Evolutionary conservation across 345 rosid species (phyloP).

Genomic region (Eucalyptus albens): DNA sequence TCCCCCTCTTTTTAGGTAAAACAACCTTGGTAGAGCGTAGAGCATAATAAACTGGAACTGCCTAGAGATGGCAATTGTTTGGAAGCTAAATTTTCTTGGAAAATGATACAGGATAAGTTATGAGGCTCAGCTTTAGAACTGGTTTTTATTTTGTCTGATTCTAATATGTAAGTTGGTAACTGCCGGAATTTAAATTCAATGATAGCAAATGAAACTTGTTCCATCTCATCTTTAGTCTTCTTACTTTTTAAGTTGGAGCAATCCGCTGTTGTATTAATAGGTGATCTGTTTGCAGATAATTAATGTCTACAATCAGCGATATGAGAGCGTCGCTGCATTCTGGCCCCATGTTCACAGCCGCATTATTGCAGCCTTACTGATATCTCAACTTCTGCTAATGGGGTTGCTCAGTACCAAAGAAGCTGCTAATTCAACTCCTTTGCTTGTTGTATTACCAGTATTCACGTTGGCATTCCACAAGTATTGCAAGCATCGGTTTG

Average conservation of each 20-base stretch:
- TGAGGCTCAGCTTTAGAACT: not conserved
- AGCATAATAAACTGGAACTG: not conserved
- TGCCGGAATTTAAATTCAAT: not conserved
- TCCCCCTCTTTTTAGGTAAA: not conserved
- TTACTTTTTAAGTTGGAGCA: not conserved
- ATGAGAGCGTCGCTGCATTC: constrained; percentile 94
- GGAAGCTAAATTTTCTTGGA: not conserved
- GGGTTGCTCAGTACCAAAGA: constrained; percentile 85
- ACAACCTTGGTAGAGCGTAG: not conserved
- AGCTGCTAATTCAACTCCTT: constrained; percentile 89
- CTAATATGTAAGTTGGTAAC: not conserved
- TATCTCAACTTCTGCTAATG: constrained; percentile 80
- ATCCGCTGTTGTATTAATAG: not conserved
- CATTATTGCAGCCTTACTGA: constrained; percentile 76
- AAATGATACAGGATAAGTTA: not conserved
- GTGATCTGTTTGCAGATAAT: constrained; percentile 41
- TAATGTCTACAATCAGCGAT: constrained; percentile 82
- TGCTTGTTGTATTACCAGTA: constrained; percentile 65
- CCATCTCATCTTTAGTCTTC: not conserved
- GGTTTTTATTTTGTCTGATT: not conserved
- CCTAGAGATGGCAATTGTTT: not conserved
- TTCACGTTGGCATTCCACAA: constrained; percentile 82
- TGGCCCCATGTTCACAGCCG: constrained; percentile 99
- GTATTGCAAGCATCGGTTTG: constrained; percentile 86
- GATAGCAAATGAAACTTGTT: not conserved